These are phyloP conservation scores for Solanum appendiculatum DNA, from an alignment of 257 asterid species.

Conservation along the genomic window DNA sequence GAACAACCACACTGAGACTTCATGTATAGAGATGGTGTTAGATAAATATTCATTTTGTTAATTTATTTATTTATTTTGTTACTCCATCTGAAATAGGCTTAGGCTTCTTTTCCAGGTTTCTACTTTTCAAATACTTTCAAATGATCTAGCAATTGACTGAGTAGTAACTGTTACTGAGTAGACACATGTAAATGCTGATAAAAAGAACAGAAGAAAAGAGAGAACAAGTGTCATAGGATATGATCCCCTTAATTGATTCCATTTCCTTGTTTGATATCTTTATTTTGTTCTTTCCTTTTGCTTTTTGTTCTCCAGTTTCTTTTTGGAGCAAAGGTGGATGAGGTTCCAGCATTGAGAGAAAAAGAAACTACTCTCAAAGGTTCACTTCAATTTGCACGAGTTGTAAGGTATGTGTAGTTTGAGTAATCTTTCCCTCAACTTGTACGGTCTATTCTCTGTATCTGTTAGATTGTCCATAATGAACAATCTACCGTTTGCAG, in stretches of 20 bases:
- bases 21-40: background rate
- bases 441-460: background rate
- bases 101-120: background rate
- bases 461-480: background rate
- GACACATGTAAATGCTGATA: background rate
- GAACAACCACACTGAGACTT: background rate
- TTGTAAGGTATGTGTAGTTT: constrained; percentile 20
- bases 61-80: background rate
- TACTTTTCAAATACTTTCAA: background rate
- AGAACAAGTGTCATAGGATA: background rate
- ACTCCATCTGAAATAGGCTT: background rate
- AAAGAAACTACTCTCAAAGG: constrained; percentile 19
- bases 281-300: background rate
- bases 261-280: background rate
- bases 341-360: constrained; percentile 30
- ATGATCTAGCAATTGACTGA: background rate
- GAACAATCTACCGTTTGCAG: background rate
- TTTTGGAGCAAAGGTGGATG: constrained; percentile 37
- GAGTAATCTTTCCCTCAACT: background rate
- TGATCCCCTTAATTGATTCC: background rate
- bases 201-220: background rate
- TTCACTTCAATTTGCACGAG: constrained; percentile 39
- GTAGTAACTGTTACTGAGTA: background rate
- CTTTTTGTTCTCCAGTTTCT: constrained; percentile 23
- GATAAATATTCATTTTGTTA: background rate